These are phyloP conservation scores for Candida silvicultrix DNA, from an alignment of 805 yeast species.

Conservation along the genomic window DNA sequence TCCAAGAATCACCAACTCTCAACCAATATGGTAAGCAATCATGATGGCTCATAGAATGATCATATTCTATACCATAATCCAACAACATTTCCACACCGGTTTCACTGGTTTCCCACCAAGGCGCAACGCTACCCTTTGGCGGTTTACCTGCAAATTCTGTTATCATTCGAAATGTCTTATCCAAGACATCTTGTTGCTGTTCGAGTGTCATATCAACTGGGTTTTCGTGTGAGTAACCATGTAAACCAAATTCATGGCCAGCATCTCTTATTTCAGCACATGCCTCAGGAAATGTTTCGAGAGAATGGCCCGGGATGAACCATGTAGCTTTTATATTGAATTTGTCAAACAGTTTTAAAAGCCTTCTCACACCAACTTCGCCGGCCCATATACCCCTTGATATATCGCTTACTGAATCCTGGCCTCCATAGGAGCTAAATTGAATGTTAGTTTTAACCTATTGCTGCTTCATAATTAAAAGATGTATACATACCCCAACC, in stretches of 20 bases:
- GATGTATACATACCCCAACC: slow-evolving; percentile 22
- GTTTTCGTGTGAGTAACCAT: slow-evolving; percentile 32
- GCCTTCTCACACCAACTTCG: slow-evolving; percentile 28
- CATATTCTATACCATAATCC: slow-evolving; percentile 31
- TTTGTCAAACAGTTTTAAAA: slow-evolving; percentile 27
- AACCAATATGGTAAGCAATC: slow-evolving; percentile 33
- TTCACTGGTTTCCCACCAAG: slow-evolving; percentile 32
- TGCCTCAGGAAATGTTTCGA: slow-evolving; percentile 32
- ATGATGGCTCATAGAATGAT: slow-evolving; percentile 30
- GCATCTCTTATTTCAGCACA: slow-evolving; percentile 27
- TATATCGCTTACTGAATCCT: slow-evolving; percentile 29
- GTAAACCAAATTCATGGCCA: slow-evolving; percentile 32
- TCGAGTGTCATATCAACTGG: slow-evolving; percentile 29
- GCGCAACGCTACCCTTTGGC: slow-evolving; percentile 30
- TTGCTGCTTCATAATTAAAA: neutral
- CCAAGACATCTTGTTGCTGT: slow-evolving; percentile 29
- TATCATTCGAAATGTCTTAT: slow-evolving; percentile 25
- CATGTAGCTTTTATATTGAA: slow-evolving; percentile 31
- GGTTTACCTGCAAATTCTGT: slow-evolving; percentile 29
- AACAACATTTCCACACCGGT: slow-evolving; percentile 27
- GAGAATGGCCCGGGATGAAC: slow-evolving; percentile 32
- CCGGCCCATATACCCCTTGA: slow-evolving; percentile 32
- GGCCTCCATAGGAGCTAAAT: slow-evolving; percentile 27
- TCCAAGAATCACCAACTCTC: slow-evolving; percentile 30
- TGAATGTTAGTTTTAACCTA: neutral